Conservation (phyloP, 495 filamentous ascomycete species). For the Xylaria nigripes region DNA sequence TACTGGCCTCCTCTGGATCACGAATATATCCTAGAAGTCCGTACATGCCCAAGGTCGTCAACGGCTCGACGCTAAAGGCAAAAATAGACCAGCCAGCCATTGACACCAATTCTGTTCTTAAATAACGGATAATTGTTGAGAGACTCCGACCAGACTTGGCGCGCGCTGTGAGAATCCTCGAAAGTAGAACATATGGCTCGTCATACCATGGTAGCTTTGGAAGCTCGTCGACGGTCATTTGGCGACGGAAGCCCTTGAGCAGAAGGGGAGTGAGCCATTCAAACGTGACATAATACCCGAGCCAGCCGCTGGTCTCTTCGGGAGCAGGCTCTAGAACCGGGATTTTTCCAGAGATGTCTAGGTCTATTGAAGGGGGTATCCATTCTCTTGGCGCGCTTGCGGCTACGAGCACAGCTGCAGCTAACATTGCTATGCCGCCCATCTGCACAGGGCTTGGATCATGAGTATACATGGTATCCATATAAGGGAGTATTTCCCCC, state of each 20-base stretch:
- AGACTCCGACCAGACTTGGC: conserved; percentile 33
- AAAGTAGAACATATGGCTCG: conserved; percentile 35
- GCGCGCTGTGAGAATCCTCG: conserved; percentile 31
- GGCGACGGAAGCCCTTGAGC: conserved; percentile 32
- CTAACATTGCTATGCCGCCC: conserved; percentile 21
- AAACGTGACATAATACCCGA: conserved; percentile 41
- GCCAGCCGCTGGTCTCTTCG: conserved; percentile 44
- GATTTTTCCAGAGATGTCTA: conserved; percentile 19
- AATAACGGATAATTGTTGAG: conserved; percentile 32
- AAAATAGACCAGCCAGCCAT: conserved; percentile 33
- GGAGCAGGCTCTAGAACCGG: conserved; percentile 27
- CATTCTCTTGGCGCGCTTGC: conserved; percentile 31
- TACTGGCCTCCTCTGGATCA: conserved; percentile 23
- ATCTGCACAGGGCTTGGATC: conserved; percentile 15
- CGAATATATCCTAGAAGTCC: conserved; percentile 36
- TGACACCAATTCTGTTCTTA: conserved; percentile 28
- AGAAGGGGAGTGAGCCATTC: conserved; percentile 44
- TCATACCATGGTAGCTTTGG: conserved; percentile 44
- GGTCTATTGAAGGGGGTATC: conserved; percentile 28
- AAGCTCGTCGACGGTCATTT: conserved; percentile 39
- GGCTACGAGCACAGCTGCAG: conserved; percentile 26
- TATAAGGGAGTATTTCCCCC: conserved; percentile 27
- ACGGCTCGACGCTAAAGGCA: conserved; percentile 30
- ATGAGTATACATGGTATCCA: conserved; percentile 17
- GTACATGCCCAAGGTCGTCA: conserved; percentile 40